Base-by-base conservation (phyloP, 2,329 filamentous ascomycete genomes). In the Aschersonia sp. region DNA sequence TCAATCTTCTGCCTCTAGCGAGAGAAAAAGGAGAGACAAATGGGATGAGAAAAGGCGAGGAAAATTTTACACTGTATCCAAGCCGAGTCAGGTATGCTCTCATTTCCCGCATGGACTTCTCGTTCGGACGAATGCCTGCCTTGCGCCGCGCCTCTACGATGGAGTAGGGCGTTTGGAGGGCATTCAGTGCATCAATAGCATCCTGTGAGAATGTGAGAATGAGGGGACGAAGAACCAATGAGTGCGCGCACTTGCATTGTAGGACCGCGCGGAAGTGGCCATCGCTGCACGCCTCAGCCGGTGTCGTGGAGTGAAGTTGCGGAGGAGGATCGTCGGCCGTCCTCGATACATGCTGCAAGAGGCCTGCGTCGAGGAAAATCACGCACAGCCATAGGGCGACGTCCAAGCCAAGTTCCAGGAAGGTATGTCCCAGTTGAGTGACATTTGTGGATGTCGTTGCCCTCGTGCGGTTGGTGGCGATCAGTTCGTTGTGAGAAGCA, bases 131-230 rank as follows among this genome's bases (percentile, higher is more conserved):
- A 52, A 80, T 69, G 22, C 87, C 85, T 14, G 83, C 83, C 61
- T 85, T 85, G 47, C 80, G 76, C 46, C 92, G 81, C 46, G 83
- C 80, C 60, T 94, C 81, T 14, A 96, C 76, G 46, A 87, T 76
- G 45, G 83, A 78, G 60, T 83, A 90, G 46, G 94, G 94, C 42
- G 85, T 87, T 64, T 98, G 92, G 46, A 97, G 79, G 43, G 86
- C 84, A 65, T 97, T 97, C 59, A 97, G 77, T 40, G 85, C 79
- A 55, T 80, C 72, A 53, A 97, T 81, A 44, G 90, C 92, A 62
- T 92, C 87, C 87, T 94, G 54, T 22, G 22, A 22, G 22, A 22
- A 22, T 22, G 22, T 22, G 22, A 22, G 22, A 22, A 22, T 22
- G 22, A 22, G 2, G 4, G 7, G 7, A 12, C 7, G 7, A 42